These are phyloP conservation scores for Apiotrichum porosum DNA, from an alignment of 1,284 basidiomycete species.

Conservation along the genomic window DNA sequence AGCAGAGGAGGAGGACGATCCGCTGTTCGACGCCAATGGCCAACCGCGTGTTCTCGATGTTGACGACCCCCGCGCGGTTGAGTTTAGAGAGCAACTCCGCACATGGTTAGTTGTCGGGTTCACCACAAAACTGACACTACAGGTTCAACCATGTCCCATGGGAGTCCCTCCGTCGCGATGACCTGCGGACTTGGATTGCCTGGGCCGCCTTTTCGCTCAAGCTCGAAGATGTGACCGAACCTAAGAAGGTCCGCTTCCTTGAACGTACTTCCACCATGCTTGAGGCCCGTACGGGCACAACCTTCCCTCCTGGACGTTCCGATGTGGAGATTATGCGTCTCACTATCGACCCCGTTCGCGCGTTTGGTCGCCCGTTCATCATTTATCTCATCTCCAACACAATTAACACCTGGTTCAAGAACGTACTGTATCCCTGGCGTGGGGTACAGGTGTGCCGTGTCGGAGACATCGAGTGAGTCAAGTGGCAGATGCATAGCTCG, in stretches of 20 bases:
- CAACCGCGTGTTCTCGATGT: slow-evolving; percentile 20
- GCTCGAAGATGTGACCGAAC: slow-evolving; percentile 51
- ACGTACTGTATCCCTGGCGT: slow-evolving; percentile 30
- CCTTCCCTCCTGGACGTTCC: slow-evolving; percentile 61
- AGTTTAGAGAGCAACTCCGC: slow-evolving; percentile 45
- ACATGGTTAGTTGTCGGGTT: slow-evolving; percentile 37
- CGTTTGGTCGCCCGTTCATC: slow-evolving; percentile 59
- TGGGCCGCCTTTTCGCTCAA: slow-evolving; percentile 74
- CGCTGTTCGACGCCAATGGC: slow-evolving; percentile 12
- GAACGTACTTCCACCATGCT: slow-evolving; percentile 60
- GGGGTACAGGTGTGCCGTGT: slow-evolving; percentile 35
- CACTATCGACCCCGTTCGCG: slow-evolving; percentile 71
- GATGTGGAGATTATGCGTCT: slow-evolving; percentile 61
- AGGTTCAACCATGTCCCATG: slow-evolving; percentile 72
- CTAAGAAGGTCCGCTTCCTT: slow-evolving; percentile 54
- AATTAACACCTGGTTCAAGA: slow-evolving; percentile 50
- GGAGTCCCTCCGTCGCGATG: slow-evolving; percentile 62
- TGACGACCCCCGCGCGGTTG: slow-evolving; percentile 41
- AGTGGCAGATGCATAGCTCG: not conserved
- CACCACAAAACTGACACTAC: not conserved
- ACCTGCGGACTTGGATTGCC: slow-evolving; percentile 72
- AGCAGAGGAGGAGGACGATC: slow-evolving; percentile 12
- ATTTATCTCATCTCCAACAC: slow-evolving; percentile 63
- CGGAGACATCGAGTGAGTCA: slow-evolving; percentile 51
- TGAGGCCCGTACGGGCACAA: slow-evolving; percentile 66